A percentile compares a stretch with the other conserved stretches of the same genome.
Conservation (phyloP, 2,329 filamentous ascomycete species). For the Colletotrichum lupini region DNA sequence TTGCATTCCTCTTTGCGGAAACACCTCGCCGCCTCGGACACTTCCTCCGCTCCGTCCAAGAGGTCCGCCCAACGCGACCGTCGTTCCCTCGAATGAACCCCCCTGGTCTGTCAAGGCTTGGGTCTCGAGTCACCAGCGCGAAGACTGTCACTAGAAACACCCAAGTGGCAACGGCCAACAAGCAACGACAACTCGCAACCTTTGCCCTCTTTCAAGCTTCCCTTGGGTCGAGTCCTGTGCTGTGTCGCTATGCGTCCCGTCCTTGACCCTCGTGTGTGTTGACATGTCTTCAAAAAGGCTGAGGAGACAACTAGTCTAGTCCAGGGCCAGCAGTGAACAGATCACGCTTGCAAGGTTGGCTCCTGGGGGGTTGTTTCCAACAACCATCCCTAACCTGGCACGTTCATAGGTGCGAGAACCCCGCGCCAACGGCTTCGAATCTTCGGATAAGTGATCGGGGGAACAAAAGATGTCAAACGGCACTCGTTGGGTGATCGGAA, state of each 20-base stretch:
- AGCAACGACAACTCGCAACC: background rate
- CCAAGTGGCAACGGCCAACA: background rate
- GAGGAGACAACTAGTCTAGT: slow-evolving; percentile 20
- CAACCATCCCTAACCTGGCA: background rate
- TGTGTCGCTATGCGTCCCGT: background rate
- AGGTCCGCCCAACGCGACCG: background rate
- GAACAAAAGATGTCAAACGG: background rate
- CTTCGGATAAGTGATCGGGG: background rate
- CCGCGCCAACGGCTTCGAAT: background rate
- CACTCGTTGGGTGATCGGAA: slow-evolving; percentile 3
- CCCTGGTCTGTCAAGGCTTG: background rate
- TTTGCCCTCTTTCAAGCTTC: background rate
- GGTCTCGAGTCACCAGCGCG: background rate
- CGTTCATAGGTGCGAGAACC: background rate
- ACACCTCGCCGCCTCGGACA: background rate
- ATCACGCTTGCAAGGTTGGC: background rate
- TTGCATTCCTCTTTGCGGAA: background rate
- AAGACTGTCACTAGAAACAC: background rate
- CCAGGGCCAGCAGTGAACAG: background rate
- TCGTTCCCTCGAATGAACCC: background rate
- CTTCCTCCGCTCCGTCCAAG: background rate
- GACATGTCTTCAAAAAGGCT: background rate
- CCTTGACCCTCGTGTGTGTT: background rate
- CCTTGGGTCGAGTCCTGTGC: background rate
- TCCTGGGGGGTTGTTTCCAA: background rate